Evolutionary conservation across 371 early-diverging fungal genomes (phyloP), one percentile per base, ranked within the genome.

Genomic region (Nematocida ironsii): DNA sequence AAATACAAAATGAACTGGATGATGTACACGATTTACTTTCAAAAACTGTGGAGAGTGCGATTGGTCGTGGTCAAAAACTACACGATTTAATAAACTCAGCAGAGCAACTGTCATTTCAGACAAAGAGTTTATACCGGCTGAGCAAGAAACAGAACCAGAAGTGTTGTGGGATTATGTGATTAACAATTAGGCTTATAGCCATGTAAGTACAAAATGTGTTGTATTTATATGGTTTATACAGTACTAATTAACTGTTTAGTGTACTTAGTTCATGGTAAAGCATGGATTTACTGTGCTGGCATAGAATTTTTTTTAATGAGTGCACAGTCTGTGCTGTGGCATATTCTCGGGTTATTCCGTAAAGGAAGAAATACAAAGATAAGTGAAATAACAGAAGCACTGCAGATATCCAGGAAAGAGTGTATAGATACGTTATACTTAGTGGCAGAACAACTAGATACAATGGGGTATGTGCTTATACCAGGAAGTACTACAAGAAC

Each of bases 91-190:
- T 97, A 5, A 92, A 91, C 72, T 89, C 92, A 81, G 92, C 92
- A 18, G 94, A 95, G 82, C 89, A 91, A 11, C 89, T 98, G 57
- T 93, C 93, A 23, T 89, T 88, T 42, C 92, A 93, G 88, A 92
- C 94, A 48, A 96, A 96, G 86, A 91, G 92, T 90, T 94, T 98
- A 82, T 98, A 95, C 89, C 96, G 95, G 89, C 91, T 93, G 4
- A 97, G 97, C 27, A 94, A 94, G 88, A 94, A 93, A 89, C 94
- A 94, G 62, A 97, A 97, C 86, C 89, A 91, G 52, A 94, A 94
- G 86, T 96, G 97, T 85, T 83, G 82, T 44, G 80, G 80, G 4
- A 70, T 78, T n/a, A 78, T 78, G 70, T 78, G 56, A 58, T 13
- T 50, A 18, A 50, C 4, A 50, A 13, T 18, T 3, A 50, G 9